A percentile compares a stretch with the other conserved stretches of the same genome.
These are phyloP conservation scores for Chlorella sp. DNA, from an alignment of 139 green algal genomes.

Conservation along the genomic window DNA sequence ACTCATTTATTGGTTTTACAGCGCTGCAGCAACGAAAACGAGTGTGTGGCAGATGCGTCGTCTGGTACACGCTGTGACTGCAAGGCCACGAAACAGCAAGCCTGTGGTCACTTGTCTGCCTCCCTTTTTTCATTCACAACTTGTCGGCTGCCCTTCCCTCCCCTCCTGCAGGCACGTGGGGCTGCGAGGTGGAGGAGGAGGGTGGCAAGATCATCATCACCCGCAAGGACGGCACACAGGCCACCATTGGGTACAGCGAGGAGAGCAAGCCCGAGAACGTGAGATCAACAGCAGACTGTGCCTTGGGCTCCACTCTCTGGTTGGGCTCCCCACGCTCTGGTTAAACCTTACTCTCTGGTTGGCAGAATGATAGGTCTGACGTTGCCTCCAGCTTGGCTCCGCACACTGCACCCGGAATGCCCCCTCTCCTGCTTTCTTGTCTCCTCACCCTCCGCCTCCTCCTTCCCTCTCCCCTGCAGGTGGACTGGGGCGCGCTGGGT, in stretches of 20 bases:
- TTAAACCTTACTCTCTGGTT: too few species aligned
- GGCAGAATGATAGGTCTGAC: too few species aligned
- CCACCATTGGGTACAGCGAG: conserved; percentile 58
- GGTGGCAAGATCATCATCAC: conserved; percentile 62
- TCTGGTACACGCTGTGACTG: too few species aligned
- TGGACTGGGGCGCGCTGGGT: not conserved
- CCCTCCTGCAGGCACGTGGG: conserved; percentile 53
- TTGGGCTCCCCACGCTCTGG: too few species aligned
- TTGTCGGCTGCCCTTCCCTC: not conserved
- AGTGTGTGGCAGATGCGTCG: too few species aligned
- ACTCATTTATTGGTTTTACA: too few species aligned
- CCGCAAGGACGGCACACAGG: conserved; percentile 38
- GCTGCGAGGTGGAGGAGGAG: conserved; percentile 54
- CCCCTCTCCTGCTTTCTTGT: too few species aligned
- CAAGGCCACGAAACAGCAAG: too few species aligned
- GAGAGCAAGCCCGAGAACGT: conserved; percentile 43
- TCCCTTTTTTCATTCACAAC: not conserved
- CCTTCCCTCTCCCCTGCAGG: not conserved
- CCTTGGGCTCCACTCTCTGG: not conserved
- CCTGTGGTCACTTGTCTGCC: not conserved
- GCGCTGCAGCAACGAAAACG: too few species aligned
- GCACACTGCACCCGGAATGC: too few species aligned
- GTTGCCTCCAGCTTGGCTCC: too few species aligned
- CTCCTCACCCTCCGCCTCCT: not conserved
- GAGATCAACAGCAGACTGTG: not conserved